phyloP scores from a whole-genome alignment of 768 basidiomycete genomes.

The Collybia sp. region DNA sequence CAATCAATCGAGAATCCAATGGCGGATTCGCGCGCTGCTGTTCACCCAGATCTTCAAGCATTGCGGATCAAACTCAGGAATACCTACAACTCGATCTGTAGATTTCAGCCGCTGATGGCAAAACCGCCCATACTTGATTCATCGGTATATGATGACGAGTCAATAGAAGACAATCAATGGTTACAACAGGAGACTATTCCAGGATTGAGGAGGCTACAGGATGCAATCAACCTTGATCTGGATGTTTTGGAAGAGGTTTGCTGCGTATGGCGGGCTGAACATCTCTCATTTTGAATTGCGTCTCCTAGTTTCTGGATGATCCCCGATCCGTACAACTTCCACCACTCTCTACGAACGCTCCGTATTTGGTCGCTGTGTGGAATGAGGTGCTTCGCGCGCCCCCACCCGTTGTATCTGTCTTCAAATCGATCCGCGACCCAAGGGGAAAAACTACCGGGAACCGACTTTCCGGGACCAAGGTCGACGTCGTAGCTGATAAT shows the following conservation, averaged over 20 bases:
- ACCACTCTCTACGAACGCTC: conserved; percentile 69
- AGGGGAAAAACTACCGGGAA: conserved; percentile 15
- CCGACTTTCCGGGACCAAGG: conserved; percentile 48
- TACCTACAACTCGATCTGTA: conserved; percentile 30
- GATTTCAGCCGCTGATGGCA: conserved; percentile 31
- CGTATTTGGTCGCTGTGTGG: conserved; percentile 80
- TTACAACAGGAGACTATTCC: conserved; percentile 36
- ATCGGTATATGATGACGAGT: conserved; percentile 26
- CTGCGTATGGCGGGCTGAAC: conserved; percentile 1
- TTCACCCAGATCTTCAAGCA: conserved; percentile 27
- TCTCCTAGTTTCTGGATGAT: conserved; percentile 61
- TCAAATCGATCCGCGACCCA: conserved; percentile 41
- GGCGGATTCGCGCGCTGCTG: not conserved
- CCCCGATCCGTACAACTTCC: conserved; percentile 40
- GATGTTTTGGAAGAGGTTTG: conserved; percentile 41
- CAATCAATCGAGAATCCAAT: no score
- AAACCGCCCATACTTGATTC: conserved; percentile 44
- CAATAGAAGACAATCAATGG: conserved; percentile 36
- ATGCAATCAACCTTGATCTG: conserved; percentile 40
- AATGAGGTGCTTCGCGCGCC: conserved; percentile 64
- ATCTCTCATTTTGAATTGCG: conserved; percentile 9
- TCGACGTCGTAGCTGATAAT: conserved; percentile 76
- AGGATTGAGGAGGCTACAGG: conserved; percentile 41
- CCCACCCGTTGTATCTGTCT: conserved; percentile 52
- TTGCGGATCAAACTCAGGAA: conserved; percentile 21